Evolutionary conservation across 345 rosid species (phyloP), one percentile per base, ranked within the genome.

Genomic region (Salix brachista): DNA sequence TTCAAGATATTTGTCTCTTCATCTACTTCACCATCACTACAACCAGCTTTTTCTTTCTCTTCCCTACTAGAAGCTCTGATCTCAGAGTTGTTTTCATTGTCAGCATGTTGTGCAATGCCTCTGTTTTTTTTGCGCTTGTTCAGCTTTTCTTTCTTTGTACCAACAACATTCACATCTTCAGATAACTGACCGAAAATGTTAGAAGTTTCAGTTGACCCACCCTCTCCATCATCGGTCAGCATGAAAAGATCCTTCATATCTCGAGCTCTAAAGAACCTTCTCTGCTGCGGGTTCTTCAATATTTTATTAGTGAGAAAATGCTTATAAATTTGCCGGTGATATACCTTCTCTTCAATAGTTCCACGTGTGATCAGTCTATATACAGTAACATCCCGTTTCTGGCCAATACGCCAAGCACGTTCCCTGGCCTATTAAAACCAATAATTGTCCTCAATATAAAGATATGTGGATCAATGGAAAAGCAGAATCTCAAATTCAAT

Each of bases 371-470:
- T 92, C 88, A 96, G 81, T 87, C 99, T 92, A 80, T 92, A 96
- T 21, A 96, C 87, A n/a, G 89, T 89, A 67, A 96, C 99, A 83
- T 92, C 98, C 81, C 89, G 85, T 82, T 85, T 90, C 85, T 96
- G 99, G 72, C 98, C 99, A 85, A 96, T 92, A 65, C 97, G 98
- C 98, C 99, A 96, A 75, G 99, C 99, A 60, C 99, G 98, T 84
- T 96, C 99, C 90, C 99, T 93, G 7, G 99, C 99, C 98, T 94
- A 86, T 79, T 66, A 81, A 3, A 39, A 74, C 65, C 67, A 78
- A 73, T 26, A 83, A 52, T 58, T n/a, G 4, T 26, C 26, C 48
- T 41, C 70, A 56, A 36, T 66, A 32, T 46, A 50, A 23, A 77
- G 69, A 60, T 46, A 81, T 74, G 46, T 5, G 4, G 25, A 65